These are phyloP conservation scores for Amanita rimosa DNA, from an alignment of 768 basidiomycete species.

Conservation along the genomic window DNA sequence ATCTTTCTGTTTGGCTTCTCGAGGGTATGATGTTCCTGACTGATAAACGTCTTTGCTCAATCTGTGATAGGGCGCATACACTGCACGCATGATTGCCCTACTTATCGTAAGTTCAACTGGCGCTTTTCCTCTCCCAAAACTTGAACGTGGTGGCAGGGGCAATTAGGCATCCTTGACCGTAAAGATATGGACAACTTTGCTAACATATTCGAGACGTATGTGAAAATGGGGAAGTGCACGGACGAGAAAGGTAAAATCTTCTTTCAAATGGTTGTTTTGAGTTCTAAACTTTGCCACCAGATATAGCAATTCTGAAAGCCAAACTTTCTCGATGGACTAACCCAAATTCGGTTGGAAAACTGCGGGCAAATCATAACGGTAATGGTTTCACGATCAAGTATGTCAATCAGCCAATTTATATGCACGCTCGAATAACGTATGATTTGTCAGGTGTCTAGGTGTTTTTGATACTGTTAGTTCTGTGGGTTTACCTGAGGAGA, in stretches of 20 bases:
- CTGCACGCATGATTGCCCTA: slow-evolving; percentile 62
- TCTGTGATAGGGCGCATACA: slow-evolving; percentile 58
- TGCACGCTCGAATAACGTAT: not conserved
- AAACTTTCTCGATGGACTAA: slow-evolving; percentile 44
- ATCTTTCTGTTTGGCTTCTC: slow-evolving; percentile 75
- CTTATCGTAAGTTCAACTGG: slow-evolving; percentile 39
- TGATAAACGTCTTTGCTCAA: not conserved
- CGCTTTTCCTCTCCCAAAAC: not conserved
- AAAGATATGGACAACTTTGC: slow-evolving; percentile 66
- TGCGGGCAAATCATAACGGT: slow-evolving; percentile 33
- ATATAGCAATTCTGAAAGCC: slow-evolving; percentile 25
- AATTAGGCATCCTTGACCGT: slow-evolving; percentile 61
- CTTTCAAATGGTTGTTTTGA: not conserved
- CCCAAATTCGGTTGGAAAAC: slow-evolving; percentile 39
- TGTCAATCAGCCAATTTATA: slow-evolving; percentile 7
- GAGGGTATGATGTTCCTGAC: slow-evolving; percentile 28
- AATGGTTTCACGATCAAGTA: slow-evolving; percentile 55
- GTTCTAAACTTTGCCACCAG: slow-evolving; percentile 13
- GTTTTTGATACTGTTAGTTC: slow-evolving; percentile 77
- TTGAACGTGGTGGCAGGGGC: slow-evolving; percentile 30
- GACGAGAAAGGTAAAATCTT: slow-evolving; percentile 29
- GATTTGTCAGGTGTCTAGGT: slow-evolving; percentile 42
- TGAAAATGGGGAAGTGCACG: slow-evolving; percentile 46
- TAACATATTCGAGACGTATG: slow-evolving; percentile 47
- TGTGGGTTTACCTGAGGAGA: slow-evolving; percentile 57